A percentile compares a stretch with the other conserved stretches of the same genome.
Conservation (phyloP, 2,329 filamentous ascomycete species). For the Diaporthe vexans region DNA sequence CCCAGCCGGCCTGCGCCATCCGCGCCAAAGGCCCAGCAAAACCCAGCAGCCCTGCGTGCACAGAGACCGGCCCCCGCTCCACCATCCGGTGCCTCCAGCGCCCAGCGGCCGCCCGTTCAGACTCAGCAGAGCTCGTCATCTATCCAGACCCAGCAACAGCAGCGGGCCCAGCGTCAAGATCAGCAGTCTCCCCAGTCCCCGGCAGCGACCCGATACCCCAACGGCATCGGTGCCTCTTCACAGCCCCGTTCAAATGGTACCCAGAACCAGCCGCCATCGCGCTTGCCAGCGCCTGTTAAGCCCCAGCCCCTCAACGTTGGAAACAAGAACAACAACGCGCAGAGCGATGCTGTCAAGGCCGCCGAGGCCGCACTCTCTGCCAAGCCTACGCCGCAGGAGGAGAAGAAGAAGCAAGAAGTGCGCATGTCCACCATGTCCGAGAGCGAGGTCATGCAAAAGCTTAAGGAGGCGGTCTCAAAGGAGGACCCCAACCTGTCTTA, state of each 20-base stretch:
- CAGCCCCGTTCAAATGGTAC: conserved; percentile 62
- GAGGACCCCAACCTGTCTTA: conserved; percentile 96
- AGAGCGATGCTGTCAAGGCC: conserved; percentile 83
- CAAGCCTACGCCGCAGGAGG: conserved; percentile 79
- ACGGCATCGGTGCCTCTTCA: conserved; percentile 66
- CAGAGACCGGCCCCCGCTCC: conserved; percentile 87
- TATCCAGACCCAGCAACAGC: conserved; percentile 59
- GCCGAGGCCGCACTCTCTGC: conserved; percentile 91
- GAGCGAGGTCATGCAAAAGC: conserved; percentile 94
- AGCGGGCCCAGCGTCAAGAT: conserved; percentile 63
- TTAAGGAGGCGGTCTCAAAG: conserved; percentile 95
- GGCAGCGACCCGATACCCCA: conserved; percentile 70
- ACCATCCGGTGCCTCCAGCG: conserved; percentile 53
- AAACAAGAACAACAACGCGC: conserved; percentile 67
- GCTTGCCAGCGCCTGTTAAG: conserved; percentile 77
- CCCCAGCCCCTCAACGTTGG: conserved; percentile 80
- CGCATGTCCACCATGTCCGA: conserved; percentile 99
- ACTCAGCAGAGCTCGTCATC: conserved; percentile 66
- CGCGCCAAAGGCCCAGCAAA: conserved; percentile 75
- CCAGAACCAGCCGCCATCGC: conserved; percentile 60
- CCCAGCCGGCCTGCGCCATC: conserved; percentile 87
- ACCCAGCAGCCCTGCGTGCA: conserved; percentile 71
- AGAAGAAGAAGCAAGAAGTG: conserved; percentile 92
- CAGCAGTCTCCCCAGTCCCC: conserved; percentile 60
- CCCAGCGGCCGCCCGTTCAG: conserved; percentile 60